Evolutionary conservation across 2,329 filamentous ascomycete genomes (phyloP).

Genomic region (Apiospora marii): DNA sequence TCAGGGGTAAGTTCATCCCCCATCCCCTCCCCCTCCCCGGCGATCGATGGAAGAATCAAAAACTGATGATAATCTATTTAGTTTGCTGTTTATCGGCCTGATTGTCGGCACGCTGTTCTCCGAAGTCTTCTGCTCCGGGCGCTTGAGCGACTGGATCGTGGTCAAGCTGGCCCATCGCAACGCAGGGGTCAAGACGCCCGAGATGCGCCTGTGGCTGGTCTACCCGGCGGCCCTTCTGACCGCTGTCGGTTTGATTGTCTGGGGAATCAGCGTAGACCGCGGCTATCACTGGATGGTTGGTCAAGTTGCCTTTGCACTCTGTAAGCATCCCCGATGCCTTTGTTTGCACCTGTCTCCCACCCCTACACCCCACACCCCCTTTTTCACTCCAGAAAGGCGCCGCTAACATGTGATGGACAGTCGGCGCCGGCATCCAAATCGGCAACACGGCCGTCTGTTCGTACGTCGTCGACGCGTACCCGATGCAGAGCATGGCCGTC

Average conservation of each 20-base stretch:
- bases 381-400: conserved; percentile 8
- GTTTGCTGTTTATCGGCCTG: conserved; percentile 60
- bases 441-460: conserved; percentile 61
- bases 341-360: background rate
- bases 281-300: conserved; percentile 64
- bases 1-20: conserved; percentile 49
- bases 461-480: conserved; percentile 65
- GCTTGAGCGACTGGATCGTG: conserved; percentile 61
- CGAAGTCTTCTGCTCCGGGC: conserved; percentile 59
- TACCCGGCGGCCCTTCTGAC: conserved; percentile 60
- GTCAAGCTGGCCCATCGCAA: conserved; percentile 52
- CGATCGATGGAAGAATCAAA: too few relatives aligned
- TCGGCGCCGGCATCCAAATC: conserved; percentile 63
- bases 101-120: conserved; percentile 60
- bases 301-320: conserved; percentile 62
- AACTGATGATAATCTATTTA: background rate
- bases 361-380: background rate
- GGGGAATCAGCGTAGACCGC: conserved; percentile 62
- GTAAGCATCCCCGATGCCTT: conserved; percentile 42
- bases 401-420: conserved; percentile 37
- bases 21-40: too few relatives aligned
- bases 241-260: conserved; percentile 58
- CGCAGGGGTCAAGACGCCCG: conserved; percentile 51
- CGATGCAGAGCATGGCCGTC: conserved; percentile 60
- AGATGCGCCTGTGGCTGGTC: conserved; percentile 64